phyloP scores from a whole-genome alignment of 257 asterid genomes.

The Solanum pennellii region DNA sequence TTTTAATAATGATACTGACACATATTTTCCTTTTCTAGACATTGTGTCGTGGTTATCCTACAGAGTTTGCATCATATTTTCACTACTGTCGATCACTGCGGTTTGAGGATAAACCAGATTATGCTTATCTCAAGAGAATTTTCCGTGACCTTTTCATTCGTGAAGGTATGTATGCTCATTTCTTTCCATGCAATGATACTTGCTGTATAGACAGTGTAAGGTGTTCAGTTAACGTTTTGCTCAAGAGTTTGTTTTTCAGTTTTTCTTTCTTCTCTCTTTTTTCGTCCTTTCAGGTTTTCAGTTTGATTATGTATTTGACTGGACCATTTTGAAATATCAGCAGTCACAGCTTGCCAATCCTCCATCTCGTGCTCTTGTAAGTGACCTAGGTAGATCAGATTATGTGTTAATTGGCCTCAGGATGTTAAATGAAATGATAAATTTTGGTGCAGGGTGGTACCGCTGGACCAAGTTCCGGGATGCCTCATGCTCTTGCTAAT shows the following conservation, averaged over 20 bases:
- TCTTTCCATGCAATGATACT: neutral
- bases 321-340: conserved; percentile 83
- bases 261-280: neutral
- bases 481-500: conserved; percentile 39
- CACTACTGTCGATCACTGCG: conserved; percentile 82
- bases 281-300: conserved; percentile 56
- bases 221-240: neutral
- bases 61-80: conserved; percentile 82
- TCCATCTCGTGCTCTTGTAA: conserved; percentile 66
- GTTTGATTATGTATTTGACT: conserved; percentile 69
- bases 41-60: conserved; percentile 67
- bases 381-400: conserved; percentile 11
- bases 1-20: conserved; percentile 6
- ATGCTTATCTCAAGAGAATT: conserved; percentile 66
- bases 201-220: neutral
- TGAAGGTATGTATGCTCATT: conserved; percentile 61
- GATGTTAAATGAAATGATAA: neutral
- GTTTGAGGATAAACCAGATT: conserved; percentile 78
- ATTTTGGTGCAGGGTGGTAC: conserved; percentile 36
- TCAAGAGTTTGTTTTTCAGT: neutral
- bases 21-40: conserved; percentile 23
- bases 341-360: conserved; percentile 72
- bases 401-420: neutral
- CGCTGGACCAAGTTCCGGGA: conserved; percentile 58
- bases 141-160: conserved; percentile 81